A percentile compares a stretch with the other conserved stretches of the same genome.
Conservation (phyloP, 108 stramenopile genomes). For the Schizochytrium sp. region DNA sequence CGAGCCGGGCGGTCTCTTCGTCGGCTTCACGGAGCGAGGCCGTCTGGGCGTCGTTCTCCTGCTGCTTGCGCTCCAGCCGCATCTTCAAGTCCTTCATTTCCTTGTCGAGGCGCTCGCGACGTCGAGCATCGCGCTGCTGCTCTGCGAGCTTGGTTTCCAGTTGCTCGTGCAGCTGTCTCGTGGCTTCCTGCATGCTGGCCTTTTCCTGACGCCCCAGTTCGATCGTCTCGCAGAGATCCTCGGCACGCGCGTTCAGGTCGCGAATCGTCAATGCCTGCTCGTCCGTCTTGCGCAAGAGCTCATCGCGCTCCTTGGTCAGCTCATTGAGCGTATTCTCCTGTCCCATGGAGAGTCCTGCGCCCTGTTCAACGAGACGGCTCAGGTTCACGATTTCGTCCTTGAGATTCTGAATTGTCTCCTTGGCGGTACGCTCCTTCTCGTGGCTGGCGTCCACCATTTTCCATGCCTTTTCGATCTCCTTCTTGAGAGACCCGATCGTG, state of each 20-base stretch:
- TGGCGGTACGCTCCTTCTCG: slow-evolving; percentile 55
- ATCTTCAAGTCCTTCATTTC: slow-evolving; percentile 32
- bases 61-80: slow-evolving; percentile 35
- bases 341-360: slow-evolving; percentile 50
- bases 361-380: slow-evolving; percentile 59
- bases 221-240: background rate
- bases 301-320: slow-evolving; percentile 35
- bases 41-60: slow-evolving; percentile 29
- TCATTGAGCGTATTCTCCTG: slow-evolving; percentile 60
- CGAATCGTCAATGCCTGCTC: slow-evolving; percentile 10
- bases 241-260: background rate
- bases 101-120: slow-evolving; percentile 47
- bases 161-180: background rate
- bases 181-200: background rate
- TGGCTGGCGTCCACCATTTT: slow-evolving; percentile 61
- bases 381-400: slow-evolving; percentile 57
- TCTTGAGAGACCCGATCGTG: slow-evolving; percentile 48
- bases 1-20: background rate
- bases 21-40: background rate
- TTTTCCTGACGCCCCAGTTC: background rate
- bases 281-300: slow-evolving; percentile 35
- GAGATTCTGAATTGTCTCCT: slow-evolving; percentile 52
- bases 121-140: slow-evolving; percentile 36
- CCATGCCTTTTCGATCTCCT: slow-evolving; percentile 62
- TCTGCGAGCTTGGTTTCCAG: slow-evolving; percentile 43